Percentiles rank a stretch among this genome's conserved stretches.
These are phyloP conservation scores for Ramaria sp. DNA, from an alignment of 768 basidiomycete genomes.

Conservation along the genomic window DNA sequence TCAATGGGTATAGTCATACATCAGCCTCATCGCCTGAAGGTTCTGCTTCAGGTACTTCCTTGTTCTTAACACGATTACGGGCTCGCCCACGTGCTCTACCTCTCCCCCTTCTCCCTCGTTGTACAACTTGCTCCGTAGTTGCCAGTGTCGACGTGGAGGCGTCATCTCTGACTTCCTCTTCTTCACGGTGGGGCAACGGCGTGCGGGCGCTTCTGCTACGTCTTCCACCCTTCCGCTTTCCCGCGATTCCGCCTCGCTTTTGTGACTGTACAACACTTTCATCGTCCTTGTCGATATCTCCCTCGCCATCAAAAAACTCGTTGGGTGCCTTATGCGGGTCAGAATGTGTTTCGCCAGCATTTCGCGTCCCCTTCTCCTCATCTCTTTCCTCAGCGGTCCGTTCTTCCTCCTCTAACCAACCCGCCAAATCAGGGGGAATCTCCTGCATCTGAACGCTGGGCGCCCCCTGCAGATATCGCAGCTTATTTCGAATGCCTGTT, in stretches of 20 bases:
- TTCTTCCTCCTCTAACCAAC: conserved; percentile 65
- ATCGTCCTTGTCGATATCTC: conserved; percentile 47
- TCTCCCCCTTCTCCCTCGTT: conserved; percentile 21
- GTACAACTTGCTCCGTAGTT: conserved; percentile 15
- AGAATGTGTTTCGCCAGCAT: conserved; percentile 43
- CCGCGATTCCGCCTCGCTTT: background rate
- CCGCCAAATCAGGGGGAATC: conserved; percentile 85
- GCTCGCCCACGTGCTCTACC: conserved; percentile 11
- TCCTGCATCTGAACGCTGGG: conserved; percentile 97
- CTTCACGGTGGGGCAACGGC: conserved; percentile 14
- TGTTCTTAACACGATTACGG: conserved; percentile 1
- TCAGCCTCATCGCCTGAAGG: background rate
- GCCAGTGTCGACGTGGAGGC: conserved; percentile 11
- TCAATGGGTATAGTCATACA: background rate
- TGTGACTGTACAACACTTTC: background rate
- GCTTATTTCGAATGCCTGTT: conserved; percentile 74
- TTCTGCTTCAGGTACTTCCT: background rate
- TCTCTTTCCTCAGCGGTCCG: conserved; percentile 55
- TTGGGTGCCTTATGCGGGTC: conserved; percentile 48
- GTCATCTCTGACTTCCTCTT: conserved; percentile 27
- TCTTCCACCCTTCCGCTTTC: background rate
- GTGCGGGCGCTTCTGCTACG: too few relatives aligned
- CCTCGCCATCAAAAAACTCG: conserved; percentile 66
- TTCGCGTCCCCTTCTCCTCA: conserved; percentile 50
- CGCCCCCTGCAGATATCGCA: conserved; percentile 88